Conservation (phyloP, 768 basidiomycete species). For the Cantharellus anzutake region DNA sequence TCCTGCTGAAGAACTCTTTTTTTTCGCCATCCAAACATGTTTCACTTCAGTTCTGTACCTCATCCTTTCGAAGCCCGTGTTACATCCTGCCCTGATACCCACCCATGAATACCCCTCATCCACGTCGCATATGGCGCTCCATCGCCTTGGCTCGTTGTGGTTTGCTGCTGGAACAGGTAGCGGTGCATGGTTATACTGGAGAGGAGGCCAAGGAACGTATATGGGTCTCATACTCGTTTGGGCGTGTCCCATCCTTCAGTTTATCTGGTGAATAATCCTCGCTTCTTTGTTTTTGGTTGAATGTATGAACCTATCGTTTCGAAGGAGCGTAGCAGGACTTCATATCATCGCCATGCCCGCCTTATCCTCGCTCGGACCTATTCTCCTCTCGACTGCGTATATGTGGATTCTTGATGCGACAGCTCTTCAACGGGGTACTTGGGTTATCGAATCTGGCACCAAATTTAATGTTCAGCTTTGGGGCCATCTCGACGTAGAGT, state of each 20-base stretch:
- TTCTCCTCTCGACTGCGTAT: background rate
- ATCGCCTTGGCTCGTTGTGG: background rate
- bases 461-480: background rate
- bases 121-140: background rate
- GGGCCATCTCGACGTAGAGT: background rate
- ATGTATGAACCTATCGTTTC: background rate
- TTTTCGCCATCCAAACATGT: slow-evolving; percentile 12
- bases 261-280: background rate
- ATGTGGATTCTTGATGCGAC: background rate
- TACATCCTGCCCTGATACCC: slow-evolving; percentile 6
- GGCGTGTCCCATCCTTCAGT: background rate
- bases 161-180: background rate
- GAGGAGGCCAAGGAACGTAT: background rate
- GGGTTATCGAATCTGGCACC: background rate
- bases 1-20: slow-evolving; percentile 12
- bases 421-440: background rate
- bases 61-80: slow-evolving; percentile 8
- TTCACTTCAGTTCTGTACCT: slow-evolving; percentile 11
- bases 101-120: background rate
- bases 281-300: background rate
- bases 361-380: background rate
- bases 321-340: background rate
- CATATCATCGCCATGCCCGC: background rate
- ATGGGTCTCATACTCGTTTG: background rate
- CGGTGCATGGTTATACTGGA: too few relatives aligned